Evolutionary conservation across 768 basidiomycete species (phyloP).

Genomic region (Boletales sp.): DNA sequence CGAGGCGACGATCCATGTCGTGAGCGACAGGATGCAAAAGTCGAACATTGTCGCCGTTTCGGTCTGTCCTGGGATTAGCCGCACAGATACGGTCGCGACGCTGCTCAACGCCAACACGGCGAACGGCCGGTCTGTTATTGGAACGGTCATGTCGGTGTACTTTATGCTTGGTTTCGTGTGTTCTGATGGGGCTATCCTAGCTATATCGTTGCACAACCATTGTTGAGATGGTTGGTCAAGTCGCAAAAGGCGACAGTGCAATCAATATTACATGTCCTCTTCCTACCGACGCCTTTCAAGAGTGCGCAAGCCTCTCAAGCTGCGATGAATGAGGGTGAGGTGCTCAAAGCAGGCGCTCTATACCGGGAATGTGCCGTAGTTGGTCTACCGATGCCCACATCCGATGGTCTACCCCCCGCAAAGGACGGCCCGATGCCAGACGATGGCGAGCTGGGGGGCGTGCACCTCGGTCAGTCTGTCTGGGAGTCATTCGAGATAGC

Average conservation of each 20-base stretch:
- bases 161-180: background rate
- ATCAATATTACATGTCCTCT: constrained; percentile 75
- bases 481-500: constrained; percentile 76
- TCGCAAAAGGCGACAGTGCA: constrained; percentile 64
- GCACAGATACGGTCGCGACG: constrained; percentile 62
- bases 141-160: constrained; percentile 47
- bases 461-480: constrained; percentile 59
- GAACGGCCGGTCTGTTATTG: constrained; percentile 38
- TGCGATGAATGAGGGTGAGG: constrained; percentile 44
- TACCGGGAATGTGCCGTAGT: constrained; percentile 33
- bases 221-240: constrained; percentile 69
- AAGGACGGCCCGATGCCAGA: constrained; percentile 43
- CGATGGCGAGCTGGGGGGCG: constrained; percentile 72
- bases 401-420: constrained; percentile 9
- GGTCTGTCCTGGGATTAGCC: constrained; percentile 75
- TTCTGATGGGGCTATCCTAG: constrained; percentile 34
- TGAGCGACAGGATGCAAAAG: constrained; percentile 44
- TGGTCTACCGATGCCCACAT: constrained; percentile 8
- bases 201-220: constrained; percentile 63
- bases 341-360: constrained; percentile 73
- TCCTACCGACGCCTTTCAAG: constrained; percentile 78
- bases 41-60: constrained; percentile 74
- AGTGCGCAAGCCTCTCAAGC: constrained; percentile 14
- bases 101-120: constrained; percentile 27
- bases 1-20: constrained; percentile 32